Conservation (phyloP, 176 grass and related monocot genomes). For the Panicum miliaceum region DNA sequence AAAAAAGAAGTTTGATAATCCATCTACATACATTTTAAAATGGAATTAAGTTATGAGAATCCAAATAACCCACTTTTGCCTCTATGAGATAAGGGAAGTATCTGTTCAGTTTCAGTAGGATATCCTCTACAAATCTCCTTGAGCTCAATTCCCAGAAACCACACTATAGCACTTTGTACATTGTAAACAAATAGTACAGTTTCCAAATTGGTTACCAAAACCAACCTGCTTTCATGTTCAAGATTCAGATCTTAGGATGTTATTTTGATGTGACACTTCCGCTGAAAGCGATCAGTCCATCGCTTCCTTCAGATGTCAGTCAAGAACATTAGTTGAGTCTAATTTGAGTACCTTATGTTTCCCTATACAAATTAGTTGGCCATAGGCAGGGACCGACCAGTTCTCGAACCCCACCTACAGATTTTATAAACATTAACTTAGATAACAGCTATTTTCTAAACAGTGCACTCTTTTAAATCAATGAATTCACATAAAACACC, state of each 20-base stretch:
- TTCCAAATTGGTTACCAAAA: slow-evolving; percentile 42
- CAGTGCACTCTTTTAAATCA: slow-evolving; percentile 4
- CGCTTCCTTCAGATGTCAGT: slow-evolving; percentile 40
- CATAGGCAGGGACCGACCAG: slow-evolving; percentile 2
- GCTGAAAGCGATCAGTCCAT: slow-evolving; percentile 34
- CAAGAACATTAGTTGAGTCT: slow-evolving; percentile 16
- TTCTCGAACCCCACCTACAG: slow-evolving; percentile 39
- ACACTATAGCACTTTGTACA: not conserved
- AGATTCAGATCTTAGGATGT: slow-evolving; percentile 11
- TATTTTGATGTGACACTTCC: slow-evolving; percentile 36
- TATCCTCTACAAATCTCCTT: slow-evolving; percentile 1
- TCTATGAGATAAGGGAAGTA: not conserved
- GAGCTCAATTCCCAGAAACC: slow-evolving; percentile 11
- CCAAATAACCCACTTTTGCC: not conserved
- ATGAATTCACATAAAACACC: not conserved
- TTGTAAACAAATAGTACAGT: slow-evolving; percentile 6
- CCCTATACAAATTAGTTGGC: slow-evolving; percentile 27
- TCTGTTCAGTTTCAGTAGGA: slow-evolving; percentile 1
- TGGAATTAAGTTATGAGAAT: slow-evolving; percentile 22
- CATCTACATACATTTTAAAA: slow-evolving; percentile 23
- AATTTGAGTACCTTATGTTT: slow-evolving; percentile 38
- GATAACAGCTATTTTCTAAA: slow-evolving; percentile 5
- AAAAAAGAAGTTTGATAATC: not conserved
- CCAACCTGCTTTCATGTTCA: slow-evolving; percentile 22
- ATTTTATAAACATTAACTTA: slow-evolving; percentile 39